These are phyloP conservation scores for Fusarium mundagurra DNA, from an alignment of 2,329 filamentous ascomycete genomes.

Conservation along the genomic window DNA sequence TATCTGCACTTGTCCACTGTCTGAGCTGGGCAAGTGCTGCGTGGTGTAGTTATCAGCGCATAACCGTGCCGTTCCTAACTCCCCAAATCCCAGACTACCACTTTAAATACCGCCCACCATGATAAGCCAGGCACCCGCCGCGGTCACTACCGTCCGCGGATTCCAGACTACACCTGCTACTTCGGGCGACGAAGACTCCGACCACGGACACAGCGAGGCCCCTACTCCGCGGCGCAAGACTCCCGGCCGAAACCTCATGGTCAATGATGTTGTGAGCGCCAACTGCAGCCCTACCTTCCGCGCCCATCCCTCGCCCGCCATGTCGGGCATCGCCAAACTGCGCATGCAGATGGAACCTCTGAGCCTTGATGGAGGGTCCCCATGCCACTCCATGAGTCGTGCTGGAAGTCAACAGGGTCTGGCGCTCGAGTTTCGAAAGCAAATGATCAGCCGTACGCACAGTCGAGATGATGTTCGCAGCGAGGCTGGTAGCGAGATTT, in stretches of 20 bases:
- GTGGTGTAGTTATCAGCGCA: constrained; percentile 31
- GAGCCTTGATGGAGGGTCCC: constrained; percentile 68
- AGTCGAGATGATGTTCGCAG: constrained; percentile 67
- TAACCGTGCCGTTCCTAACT: constrained; percentile 28
- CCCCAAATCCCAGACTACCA: background rate
- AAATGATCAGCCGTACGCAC: constrained; percentile 62
- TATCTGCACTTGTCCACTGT: constrained; percentile 29
- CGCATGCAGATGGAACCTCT: constrained; percentile 84
- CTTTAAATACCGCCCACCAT: constrained; percentile 47
- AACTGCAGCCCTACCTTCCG: constrained; percentile 71
- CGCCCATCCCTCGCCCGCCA: constrained; percentile 60
- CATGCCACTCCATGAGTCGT: constrained; percentile 65
- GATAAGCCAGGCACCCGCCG: constrained; percentile 59
- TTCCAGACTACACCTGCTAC: constrained; percentile 64
- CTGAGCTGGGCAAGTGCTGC: constrained; percentile 26
- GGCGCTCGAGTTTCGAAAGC: constrained; percentile 58
- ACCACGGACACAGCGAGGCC: constrained; percentile 54
- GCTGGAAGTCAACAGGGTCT: constrained; percentile 55
- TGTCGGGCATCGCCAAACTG: constrained; percentile 83
- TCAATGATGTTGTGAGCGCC: constrained; percentile 68
- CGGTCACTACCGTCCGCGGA: constrained; percentile 65
- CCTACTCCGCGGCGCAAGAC: constrained; percentile 51
- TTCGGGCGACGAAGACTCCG: constrained; percentile 68
- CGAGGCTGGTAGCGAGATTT: constrained; percentile 66
- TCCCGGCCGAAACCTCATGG: constrained; percentile 54